Base-by-base conservation (phyloP, 257 asterid genomes). In the Cruciata laevipes region DNA sequence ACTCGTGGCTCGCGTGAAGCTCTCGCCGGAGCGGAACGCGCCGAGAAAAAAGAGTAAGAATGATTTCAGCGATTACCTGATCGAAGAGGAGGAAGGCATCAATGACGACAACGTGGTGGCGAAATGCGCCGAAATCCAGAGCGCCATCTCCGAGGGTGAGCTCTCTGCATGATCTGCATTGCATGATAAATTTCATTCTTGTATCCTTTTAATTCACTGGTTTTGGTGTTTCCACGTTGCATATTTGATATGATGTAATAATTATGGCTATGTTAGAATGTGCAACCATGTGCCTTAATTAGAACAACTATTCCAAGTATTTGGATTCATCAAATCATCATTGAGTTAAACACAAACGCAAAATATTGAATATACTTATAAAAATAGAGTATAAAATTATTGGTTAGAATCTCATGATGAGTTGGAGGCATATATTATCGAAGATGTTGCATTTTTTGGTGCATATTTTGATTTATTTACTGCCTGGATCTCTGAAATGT, bases 11-110 rank as follows among this genome's bases (percentile, higher is more conserved):
- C 87, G 83, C 12, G 97, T 90, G 72, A 87, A 80, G 81, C 63
- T 90, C 70, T 66, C 92, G 51, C 62, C 72, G 24, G 74, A 79
- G 60, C 73, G 75, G 5, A 75, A 38, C 49, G 79, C 69, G 58
- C 17, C 82, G 57, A 69, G 67, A 20, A 78, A 74, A 67, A 82
- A 75, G 49, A 80, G 78, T 30, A 88, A 83, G 70, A 87, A 91
- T 74, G 96, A 85, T 20, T 85, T 78, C 76, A 62, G 57, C 25
- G 95, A 87, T n/a, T 77, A 47, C 76, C 73, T 91, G 84, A 91
- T 91, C 71, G 97, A 91, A 74, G 97, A 91, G 71, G 97, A 91
- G 82, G 97, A 91, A 27, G 97, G 96, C 12, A 60, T 86, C 37
- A 76, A 75, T 67, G 97, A 84, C 63, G 89, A 82, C 6, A 75